Evolutionary conservation across 2,329 filamentous ascomycete species (phyloP), one percentile per base, ranked within the genome.

Genomic region (Talaromyces sp.): DNA sequence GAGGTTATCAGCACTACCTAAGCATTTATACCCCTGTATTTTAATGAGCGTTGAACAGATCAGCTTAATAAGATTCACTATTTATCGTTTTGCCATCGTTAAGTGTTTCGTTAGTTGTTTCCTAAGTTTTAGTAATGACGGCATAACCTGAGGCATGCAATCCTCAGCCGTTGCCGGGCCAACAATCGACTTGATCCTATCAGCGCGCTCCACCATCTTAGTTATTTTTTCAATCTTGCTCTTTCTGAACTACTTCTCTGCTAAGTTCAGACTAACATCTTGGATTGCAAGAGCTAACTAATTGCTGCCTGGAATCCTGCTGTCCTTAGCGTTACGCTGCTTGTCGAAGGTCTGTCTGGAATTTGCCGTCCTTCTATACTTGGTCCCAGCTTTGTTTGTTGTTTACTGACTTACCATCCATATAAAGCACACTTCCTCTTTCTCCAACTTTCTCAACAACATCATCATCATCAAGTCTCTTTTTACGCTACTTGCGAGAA

Each of bases 1-100:
- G 33, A 37, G 36, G 48, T 52, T 52, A 37, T 28, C 25, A 28
- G 25, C 7, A 28, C 25, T 28, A 28, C 25, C 25, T 52, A 39
- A 37, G 35, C 48, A 52, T 40, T 56, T 56, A 56, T 56, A 56
- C 54, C 54, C 54, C 36, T 56, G 54, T 56, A 50, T 56, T 10
- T 46, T 48, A 54, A 35, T 43, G 31, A 54, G 52, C 37, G 19
- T 40, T 53, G 40, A 46, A 22, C 45, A 35, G 17, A 7, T 48
- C 33, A 48, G n/a, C n/a, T n/a, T n/a, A n/a, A n/a, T n/a, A n/a
- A n/a, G n/a, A n/a, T n/a, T 28, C 25, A 28, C 7, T 7, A 28
- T 28, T 28, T 28, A 3, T 28, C 25, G 4, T 28, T 28, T 28
- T 28, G 3, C 25, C 7, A 7, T 28, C 25, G 25, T 28, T 28